Conservation (phyloP, 306 rosid genomes). For the Sechiopsis laciniata region DNA sequence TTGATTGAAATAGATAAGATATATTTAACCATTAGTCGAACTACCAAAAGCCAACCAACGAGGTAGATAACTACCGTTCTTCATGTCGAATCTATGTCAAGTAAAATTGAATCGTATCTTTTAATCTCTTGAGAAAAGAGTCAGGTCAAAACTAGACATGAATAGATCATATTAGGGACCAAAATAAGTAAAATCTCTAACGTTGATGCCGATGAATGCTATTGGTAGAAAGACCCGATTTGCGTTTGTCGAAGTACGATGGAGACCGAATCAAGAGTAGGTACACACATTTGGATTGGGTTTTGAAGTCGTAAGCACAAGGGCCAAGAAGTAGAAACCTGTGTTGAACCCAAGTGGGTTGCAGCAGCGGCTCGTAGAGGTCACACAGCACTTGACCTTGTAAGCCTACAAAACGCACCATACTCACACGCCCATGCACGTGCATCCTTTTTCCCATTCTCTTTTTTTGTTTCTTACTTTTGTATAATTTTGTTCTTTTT, state of each 20-base stretch:
- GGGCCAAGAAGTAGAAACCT: conserved; percentile 4
- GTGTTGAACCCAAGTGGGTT: conserved; percentile 2
- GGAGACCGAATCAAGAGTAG: not conserved
- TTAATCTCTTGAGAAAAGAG: too few relatives aligned
- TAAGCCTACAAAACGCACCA: too few relatives aligned
- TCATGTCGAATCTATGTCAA: not conserved
- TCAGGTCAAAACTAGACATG: too few relatives aligned
- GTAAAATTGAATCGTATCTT: too few relatives aligned
- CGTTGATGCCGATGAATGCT: too few relatives aligned
- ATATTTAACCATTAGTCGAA: not conserved
- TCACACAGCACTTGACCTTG: not conserved
- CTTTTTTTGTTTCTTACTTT: too few relatives aligned
- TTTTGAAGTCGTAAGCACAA: not conserved
- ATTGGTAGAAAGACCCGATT: not conserved
- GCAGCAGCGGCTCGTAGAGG: conserved; percentile 19
- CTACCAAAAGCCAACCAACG: not conserved
- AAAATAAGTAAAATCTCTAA: too few relatives aligned
- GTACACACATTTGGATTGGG: not conserved
- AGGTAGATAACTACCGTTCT: not conserved
- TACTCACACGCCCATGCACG: too few relatives aligned
- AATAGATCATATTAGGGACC: too few relatives aligned
- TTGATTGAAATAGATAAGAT: not conserved
- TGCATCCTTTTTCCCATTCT: too few relatives aligned
- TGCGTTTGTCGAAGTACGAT: not conserved
- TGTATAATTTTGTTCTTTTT: too few relatives aligned